Percentiles rank a stretch among this genome's conserved stretches.
phyloP scores from a whole-genome alignment of 2,329 filamentous ascomycete genomes.

The Neonectria coccinea region DNA sequence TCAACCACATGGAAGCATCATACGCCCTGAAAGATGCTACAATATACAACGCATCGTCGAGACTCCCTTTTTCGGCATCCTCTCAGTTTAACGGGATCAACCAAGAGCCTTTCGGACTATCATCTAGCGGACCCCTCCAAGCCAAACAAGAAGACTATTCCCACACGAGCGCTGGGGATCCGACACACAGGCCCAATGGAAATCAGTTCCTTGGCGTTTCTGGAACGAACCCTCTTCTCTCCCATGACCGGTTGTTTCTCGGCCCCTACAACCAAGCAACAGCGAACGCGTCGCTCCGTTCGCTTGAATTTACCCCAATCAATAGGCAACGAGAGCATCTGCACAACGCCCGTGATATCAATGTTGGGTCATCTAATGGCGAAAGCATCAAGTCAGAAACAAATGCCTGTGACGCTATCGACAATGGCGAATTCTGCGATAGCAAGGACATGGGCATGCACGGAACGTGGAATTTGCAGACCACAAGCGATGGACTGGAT shows the following conservation, averaged over 20 bases:
- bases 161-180: slow-evolving; percentile 34
- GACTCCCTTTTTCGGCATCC: slow-evolving; percentile 44
- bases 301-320: slow-evolving; percentile 48
- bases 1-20: slow-evolving; percentile 44
- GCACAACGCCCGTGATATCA: slow-evolving; percentile 34
- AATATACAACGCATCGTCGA: slow-evolving; percentile 48
- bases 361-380: slow-evolving; percentile 8
- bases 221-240: slow-evolving; percentile 50
- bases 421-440: slow-evolving; percentile 32
- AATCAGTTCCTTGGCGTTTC: slow-evolving; percentile 46
- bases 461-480: slow-evolving; percentile 43
- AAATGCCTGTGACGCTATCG: slow-evolving; percentile 43
- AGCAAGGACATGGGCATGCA: slow-evolving; percentile 43
- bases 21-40: slow-evolving; percentile 48
- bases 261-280: slow-evolving; percentile 43
- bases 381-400: slow-evolving; percentile 43
- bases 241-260: slow-evolving; percentile 49
- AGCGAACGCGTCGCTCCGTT: slow-evolving; percentile 38
- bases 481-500: slow-evolving; percentile 36
- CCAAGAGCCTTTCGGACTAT: slow-evolving; percentile 46
- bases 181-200: slow-evolving; percentile 33
- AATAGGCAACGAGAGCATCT: slow-evolving; percentile 41
- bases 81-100: slow-evolving; percentile 40
- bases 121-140: slow-evolving; percentile 40
- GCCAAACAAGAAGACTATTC: slow-evolving; percentile 47